Evolutionary conservation across 2,329 filamentous ascomycete species (phyloP).

Genomic region (Ceratocystiopsis brevicomis): DNA sequence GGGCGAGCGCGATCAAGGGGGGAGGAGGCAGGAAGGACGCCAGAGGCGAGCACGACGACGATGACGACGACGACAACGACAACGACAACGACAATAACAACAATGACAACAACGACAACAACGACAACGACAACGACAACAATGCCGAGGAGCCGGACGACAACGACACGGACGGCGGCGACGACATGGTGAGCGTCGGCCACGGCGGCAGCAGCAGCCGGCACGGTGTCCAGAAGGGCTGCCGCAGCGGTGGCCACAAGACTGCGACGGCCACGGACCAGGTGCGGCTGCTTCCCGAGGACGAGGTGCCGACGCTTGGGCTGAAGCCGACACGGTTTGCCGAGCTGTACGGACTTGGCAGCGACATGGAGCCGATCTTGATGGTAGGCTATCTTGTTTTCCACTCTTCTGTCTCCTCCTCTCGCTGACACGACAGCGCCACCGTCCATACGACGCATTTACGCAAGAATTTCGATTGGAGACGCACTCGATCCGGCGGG

Average conservation of each 20-base stretch:
- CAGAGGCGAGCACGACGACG: conserved; percentile 1
- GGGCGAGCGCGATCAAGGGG: no score
- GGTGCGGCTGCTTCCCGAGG: background rate
- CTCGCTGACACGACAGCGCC: background rate
- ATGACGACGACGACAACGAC: conserved; percentile 1
- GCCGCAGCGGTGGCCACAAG: background rate
- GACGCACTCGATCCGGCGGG: conserved; percentile 5
- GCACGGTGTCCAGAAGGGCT: no score
- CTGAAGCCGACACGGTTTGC: conserved; percentile 12
- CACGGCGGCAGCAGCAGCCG: no score
- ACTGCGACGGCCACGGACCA: background rate
- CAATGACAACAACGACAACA: background rate
- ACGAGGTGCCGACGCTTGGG: conserved; percentile 12
- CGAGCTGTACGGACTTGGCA: conserved; percentile 17
- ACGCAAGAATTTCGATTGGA: conserved; percentile 5
- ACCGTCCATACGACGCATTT: conserved; percentile 2
- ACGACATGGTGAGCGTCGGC: no score
- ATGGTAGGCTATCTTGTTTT: conserved; percentile 6
- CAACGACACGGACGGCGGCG: background rate
- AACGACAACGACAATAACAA: background rate
- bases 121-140: background rate
- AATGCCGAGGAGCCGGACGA: background rate
- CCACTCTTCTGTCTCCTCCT: background rate
- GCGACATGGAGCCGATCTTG: conserved; percentile 18
- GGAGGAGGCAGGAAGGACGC: no score